These are phyloP conservation scores for Pouteria glomerata DNA, from an alignment of 148 eudicot species.

Conservation along the genomic window DNA sequence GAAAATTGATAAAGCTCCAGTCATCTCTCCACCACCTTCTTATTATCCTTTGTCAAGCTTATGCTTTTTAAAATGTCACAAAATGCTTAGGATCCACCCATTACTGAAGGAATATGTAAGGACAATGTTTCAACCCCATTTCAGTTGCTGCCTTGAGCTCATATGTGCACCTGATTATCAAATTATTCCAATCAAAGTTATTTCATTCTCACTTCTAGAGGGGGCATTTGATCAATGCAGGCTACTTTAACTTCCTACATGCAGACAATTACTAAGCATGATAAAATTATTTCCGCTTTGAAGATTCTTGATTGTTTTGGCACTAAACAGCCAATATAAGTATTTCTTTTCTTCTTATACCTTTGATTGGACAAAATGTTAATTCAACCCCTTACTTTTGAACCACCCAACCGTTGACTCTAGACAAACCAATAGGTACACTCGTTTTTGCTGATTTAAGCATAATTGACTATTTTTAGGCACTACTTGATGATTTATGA, in stretches of 20 bases:
- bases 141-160: neutral
- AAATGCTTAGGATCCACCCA: neutral
- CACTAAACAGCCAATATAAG: neutral
- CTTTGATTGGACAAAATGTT: neutral
- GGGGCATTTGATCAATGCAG: neutral
- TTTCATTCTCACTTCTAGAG: neutral
- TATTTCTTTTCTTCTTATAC: neutral
- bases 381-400: neutral
- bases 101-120: neutral
- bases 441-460: neutral
- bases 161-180: neutral
- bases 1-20: neutral
- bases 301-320: neutral
- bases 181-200: neutral
- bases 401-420: neutral
- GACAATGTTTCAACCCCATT: neutral
- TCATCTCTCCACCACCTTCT: neutral
- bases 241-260: neutral
- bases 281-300: neutral
- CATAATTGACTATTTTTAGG: neutral
- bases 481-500: neutral
- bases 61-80: neutral
- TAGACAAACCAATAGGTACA: too few relatives aligned
- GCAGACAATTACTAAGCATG: neutral
- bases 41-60: neutral